Percentiles rank a stretch among this genome's conserved stretches.
Evolutionary conservation across 352 stramenopile species (phyloP).

Genomic region (Halophytophthora polymorphica): DNA sequence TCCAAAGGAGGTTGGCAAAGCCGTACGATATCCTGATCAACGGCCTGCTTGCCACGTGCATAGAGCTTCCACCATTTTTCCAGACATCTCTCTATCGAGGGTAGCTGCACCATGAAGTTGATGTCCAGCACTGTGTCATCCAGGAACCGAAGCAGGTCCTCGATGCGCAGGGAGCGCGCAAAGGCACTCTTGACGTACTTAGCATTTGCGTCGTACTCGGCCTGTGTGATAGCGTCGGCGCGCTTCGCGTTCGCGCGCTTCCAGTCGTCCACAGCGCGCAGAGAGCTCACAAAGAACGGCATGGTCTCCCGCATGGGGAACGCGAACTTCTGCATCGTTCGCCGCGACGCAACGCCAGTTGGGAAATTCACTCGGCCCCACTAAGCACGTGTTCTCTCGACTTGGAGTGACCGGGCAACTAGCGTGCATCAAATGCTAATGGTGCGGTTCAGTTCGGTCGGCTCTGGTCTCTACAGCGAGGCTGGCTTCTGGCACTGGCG

Average conservation of each 20-base stretch:
- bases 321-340: conserved; percentile 44
- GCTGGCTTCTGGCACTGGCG: too few species aligned
- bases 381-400: too few species aligned
- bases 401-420: too few species aligned
- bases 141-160: conserved; percentile 67
- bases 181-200: conserved; percentile 79
- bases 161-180: conserved; percentile 51
- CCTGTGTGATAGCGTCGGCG: conserved; percentile 47
- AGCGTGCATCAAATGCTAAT: too few species aligned
- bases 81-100: conserved; percentile 79
- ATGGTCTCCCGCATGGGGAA: conserved; percentile 73
- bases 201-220: conserved; percentile 62
- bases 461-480: too few species aligned
- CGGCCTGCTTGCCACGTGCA: conserved; percentile 25
- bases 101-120: conserved; percentile 81
- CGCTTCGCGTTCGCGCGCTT: conserved; percentile 62
- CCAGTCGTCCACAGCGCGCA: conserved; percentile 68
- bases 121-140: conserved; percentile 76
- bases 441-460: too few species aligned
- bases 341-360: neutral
- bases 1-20: neutral
- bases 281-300: conserved; percentile 74
- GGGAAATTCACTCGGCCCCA: neutral
- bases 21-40: conserved; percentile 57
- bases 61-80: conserved; percentile 65